phyloP scores from a whole-genome alignment of 2,329 filamentous ascomycete genomes.

The Sclerotinia glacialis region DNA sequence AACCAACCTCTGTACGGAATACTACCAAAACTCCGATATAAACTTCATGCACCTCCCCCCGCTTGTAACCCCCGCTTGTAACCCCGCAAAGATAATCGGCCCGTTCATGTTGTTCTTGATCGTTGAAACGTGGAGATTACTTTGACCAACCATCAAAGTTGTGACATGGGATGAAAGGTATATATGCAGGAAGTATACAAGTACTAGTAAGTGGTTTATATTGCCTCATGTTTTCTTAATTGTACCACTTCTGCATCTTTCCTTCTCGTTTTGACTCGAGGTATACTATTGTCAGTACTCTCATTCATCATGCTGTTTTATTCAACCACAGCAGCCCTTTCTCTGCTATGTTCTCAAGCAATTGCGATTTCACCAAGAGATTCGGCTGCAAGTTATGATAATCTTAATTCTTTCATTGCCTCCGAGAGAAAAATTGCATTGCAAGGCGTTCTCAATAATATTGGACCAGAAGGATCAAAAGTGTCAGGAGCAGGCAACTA shows the following conservation, averaged over 20 bases:
- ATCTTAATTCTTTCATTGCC: constrained; percentile 43
- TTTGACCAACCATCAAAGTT: background rate
- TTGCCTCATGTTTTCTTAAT: background rate
- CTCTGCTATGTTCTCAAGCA: background rate
- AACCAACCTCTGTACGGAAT: too few species aligned
- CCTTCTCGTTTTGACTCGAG: background rate
- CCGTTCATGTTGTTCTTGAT: background rate
- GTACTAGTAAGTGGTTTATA: background rate
- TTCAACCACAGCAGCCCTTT: background rate
- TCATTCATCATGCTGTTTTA: constrained; percentile 6
- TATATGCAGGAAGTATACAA: background rate
- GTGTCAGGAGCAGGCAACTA: constrained; percentile 50
- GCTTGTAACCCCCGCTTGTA: constrained; percentile 5
- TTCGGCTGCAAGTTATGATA: constrained; percentile 14
- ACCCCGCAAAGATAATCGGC: constrained; percentile 5
- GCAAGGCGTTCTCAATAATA: constrained; percentile 53
- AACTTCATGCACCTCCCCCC: background rate
- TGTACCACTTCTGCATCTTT: background rate
- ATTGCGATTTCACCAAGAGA: background rate
- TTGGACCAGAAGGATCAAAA: constrained; percentile 50
- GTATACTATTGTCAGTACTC: background rate
- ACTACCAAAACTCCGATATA: background rate
- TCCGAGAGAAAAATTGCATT: constrained; percentile 48
- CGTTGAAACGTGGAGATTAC: background rate
- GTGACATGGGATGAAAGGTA: constrained; percentile 1